Evolutionary conservation across 129 eudicot species (phyloP), one percentile per base, ranked within the genome.

Genomic region (Logfia minima): DNA sequence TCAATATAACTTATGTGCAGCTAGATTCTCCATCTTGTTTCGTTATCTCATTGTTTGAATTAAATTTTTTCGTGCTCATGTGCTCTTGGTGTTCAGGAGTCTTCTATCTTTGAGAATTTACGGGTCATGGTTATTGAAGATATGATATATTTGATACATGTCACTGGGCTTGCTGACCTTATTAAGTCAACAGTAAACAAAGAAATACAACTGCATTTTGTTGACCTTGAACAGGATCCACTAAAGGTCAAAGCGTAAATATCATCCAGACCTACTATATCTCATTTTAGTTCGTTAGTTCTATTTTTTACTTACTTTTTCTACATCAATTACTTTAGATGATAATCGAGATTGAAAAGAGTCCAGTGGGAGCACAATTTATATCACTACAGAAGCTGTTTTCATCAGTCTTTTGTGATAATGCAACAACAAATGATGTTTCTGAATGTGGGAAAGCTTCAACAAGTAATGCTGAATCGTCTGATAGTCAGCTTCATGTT

Each of bases 191-290:
- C 88, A 28, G 26, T 88, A 62, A 80, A 84, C 82, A 81, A 70
- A 14, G 89, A 91, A 79, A 45, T 68, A 1, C 53, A 84, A 52
- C 70, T 83, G 75, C 70, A 72, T 37, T 89, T 87, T 82, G 90
- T 89, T 32, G 93, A 94, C 85, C 89, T 91, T 80, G 89, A 94
- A 80, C 89, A 80, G 19, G 99, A 94, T 85, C 96, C 96, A 89
- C 97, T 93, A 16, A 86, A 87, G 97, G 97, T 94, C 39, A 45
- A 24, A 10, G 32, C 28, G 24, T 17, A 17, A n/a, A 61, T 21
- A 62, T 21, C 23, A 51, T 62, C 22, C 9, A 48, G 39, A 66
- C 32, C 9, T 76, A 48, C 13, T 66, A 70, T 29, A 0, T 59
- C 13, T 26, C 19, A 2, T 79, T 2, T 65, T 55, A 53, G 34